Evolutionary conservation across 2,329 filamentous ascomycete genomes (phyloP), one percentile per base, ranked within the genome.

Genomic region (Chaetomium globosum): DNA sequence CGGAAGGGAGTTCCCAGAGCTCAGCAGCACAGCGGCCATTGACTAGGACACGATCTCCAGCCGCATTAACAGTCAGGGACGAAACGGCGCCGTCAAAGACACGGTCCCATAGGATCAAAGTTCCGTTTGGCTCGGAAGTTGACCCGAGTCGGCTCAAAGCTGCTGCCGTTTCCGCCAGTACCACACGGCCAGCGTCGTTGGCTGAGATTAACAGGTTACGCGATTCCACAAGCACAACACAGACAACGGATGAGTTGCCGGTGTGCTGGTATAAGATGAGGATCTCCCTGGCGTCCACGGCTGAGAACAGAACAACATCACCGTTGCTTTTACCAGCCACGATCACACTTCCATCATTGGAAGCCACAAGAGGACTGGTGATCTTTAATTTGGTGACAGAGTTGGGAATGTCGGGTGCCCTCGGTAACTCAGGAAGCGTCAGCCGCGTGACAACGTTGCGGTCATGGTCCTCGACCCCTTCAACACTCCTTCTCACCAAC

Each of bases 281-380:
- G 2, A 61, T 12, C 51, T 69, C 53, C 7, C 21, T 51, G 8
- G 69, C 72, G 48, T 69, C 68, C 9, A 48, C 43, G 9, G 69
- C 65, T 6, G 69, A 69, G 49, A 71, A 74, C 19, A 73, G 53
- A n/a, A 65, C 57, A 28, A 75, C 68, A 12, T 71, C 64, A 21
- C 74, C 74, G 59, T 68, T 67, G 13, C 68, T 67, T 39, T 72
- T 74, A 1, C 73, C 74, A 36, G 70, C 73, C 30, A 75, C 61
- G 9, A 74, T 63, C 21, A 63, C 57, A 9, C 64, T 61, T 1
- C 71, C 73, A 48, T 69, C 59, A 26, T 21, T 49, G 21, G 61
- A 66, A 23, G 39, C 51, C 52, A 46, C 58, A 23, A 65, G 70
- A 21, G 26, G 64, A 16, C 59, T 68, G 0, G 72, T 74, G 26